Evolutionary conservation across 73 alveolate genomes (phyloP), one percentile per base, ranked within the genome.

Genomic region (Paramecium pentaurelia): DNA sequence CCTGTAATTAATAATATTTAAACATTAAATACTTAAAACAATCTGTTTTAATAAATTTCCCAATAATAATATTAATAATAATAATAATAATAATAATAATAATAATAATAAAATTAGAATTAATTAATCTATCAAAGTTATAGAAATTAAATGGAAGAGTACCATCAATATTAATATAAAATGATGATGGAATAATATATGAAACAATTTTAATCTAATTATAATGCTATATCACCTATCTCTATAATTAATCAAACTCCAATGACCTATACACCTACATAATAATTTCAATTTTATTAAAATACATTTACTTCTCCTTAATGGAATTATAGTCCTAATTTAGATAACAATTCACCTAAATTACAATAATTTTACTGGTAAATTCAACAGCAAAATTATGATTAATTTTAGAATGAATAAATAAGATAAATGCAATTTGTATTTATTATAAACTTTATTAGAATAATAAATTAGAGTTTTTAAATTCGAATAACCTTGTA

Each of bases 221-320:
- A 75, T 37, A 75, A 75, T 75, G 6, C 30, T 4, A 30, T 36
- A 3, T 36, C 88, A 20, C 88, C 88, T 14, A 30, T 36, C 47
- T 42, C 88, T 5, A 38, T 30, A 44, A 64, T 64, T 28, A 64
- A 64, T 64, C 12, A 75, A 42, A 75, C 88, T 36, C 88, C 88
- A 75, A 75, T 75, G 88, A 42, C 60, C 27, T 75, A 75, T 18
- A 75, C 88, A 36, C 88, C 88, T 16, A 38, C 47, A 42, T 75
- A 75, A 8, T 20, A 30, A 38, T 30, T 75, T 16, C 18, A 75
- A 22, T 25, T 42, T 38, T 75, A 36, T 25, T 36, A 75, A 8
- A 64, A 64, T 64, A 28, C 42, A 14, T 75, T 75, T 75, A 38
- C 64, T 37, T 42, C 88, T 42, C 60, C 60, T 30, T 20, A 75